Base-by-base conservation (phyloP, 306 rosid genomes). In the Hylodesmum podocarpum region DNA sequence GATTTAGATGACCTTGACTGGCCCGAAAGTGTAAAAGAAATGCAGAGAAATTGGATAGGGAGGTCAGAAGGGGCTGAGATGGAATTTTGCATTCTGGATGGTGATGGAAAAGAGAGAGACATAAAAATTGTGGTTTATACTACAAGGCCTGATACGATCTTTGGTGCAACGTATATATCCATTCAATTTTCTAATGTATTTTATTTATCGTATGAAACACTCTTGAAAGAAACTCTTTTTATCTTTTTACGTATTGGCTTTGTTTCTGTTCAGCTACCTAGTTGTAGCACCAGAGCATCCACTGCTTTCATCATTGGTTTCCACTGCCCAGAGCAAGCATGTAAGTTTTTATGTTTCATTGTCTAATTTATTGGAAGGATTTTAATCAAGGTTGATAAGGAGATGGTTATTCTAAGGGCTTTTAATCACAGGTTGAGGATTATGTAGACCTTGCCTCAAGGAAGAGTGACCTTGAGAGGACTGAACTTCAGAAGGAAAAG, bases 1-100 rank as follows among this genome's bases (percentile, higher is more conserved):
- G 98, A 92, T 87, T 84, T 95, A 75, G 97, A 92, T 83, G 89
- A 83, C 67, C 93, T 95, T 62, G 96, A 92, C 76, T 95, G 98
- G 98, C 98, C 98, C 39, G 97, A 92, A 79, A 92, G 97, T 87
- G 87, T 95, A 62, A 95, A 95, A 80, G 97, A 95, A 72, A 95
- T 95, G 97, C 98, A 92, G 81, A 95, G 96, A 83, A 95, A 92
- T 85, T 95, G 98, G 98, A 92, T 95, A 81, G 98, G 98, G 88
- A 90, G 84, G 85, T 95, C 98, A 5, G 97, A 92, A 85, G 98
- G 98, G 80, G 98, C 97, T 37, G 97, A 95, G 88, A 86, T 95
- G 87, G 87, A 89, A 53, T 95, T 95, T 84, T 72, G 79, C 72
- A 80, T 89, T 80, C 93, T 95, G 74, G 88, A 85, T 59, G 64